Evolutionary conservation across 176 grass and related monocot species (phyloP), one percentile per base, ranked within the genome.

Genomic region (Leersia perrieri): DNA sequence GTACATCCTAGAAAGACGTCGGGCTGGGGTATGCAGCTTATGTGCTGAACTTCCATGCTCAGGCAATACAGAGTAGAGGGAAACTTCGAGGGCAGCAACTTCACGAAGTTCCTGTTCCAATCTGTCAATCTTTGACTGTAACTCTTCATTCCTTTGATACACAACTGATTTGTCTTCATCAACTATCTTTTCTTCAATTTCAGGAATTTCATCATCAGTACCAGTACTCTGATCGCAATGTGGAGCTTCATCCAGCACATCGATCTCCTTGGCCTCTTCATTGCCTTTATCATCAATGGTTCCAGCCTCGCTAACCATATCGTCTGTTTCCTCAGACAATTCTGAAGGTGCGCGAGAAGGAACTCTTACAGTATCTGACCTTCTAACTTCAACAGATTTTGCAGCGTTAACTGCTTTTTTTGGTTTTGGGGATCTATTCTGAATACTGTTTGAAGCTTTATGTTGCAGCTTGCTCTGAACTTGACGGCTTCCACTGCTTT

Each of bases 11-110:
- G 90, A 95, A 41, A 99, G 85, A 73, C 93, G 91, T 26, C 93
- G 87, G 61, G 97, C 97, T 26, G 97, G 93, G 53, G 97, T 96
- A 77, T 99, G 97, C 76, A 99, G 80, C 79, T 99, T 91, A 93
- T 99, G 89, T 80, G 89, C 88, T 32, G 97, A 95, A 72, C 82
- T 82, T 75, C 86, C 88, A 87, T 99, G 97, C 75, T 95, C 93
- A 3, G 93, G 87, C 51, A 90, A 70, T 25, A 93, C 73, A 77
- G 90, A 90, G 75, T 96, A 96, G 3, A 99, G 81, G 38, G 92
- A 93, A 91, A 96, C 86, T 82, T 99, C 97, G 9, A 99, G 88
- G 11, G 87, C 92, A 82, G 92, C 93, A 85, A 89, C 91, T 91
- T 93, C 93, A 73, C 93, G 84, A 78, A 99, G 88, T 88, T 99